These are phyloP conservation scores for Leersia perrieri DNA, from an alignment of 176 grass and related monocot genomes.

Conservation along the genomic window DNA sequence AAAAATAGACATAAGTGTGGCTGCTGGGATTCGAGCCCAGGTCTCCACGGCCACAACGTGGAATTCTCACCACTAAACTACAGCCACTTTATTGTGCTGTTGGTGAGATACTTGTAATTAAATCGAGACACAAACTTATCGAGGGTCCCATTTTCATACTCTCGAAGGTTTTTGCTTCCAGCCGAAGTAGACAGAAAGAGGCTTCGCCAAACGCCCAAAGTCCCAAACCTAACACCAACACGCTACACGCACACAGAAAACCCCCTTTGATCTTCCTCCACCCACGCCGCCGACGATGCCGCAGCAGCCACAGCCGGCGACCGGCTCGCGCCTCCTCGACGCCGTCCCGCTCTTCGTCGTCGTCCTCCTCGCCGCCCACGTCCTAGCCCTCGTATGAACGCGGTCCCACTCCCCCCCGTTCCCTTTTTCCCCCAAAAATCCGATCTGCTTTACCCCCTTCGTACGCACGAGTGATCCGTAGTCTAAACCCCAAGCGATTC, in stretches of 20 bases:
- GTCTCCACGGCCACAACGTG: slow-evolving; percentile 95
- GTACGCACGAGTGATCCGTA: too few species aligned
- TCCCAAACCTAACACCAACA: not conserved
- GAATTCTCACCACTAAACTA: slow-evolving; percentile 99
- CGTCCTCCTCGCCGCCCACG: slow-evolving; percentile 39
- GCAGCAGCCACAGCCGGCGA: not conserved
- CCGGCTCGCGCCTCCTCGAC: slow-evolving; percentile 24
- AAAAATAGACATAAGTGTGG: slow-evolving; percentile 49
- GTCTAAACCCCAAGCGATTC: not conserved
- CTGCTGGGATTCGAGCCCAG: slow-evolving; percentile 96
- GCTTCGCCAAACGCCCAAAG: too few species aligned
- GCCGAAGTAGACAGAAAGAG: not conserved
- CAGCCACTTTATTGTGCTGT: slow-evolving; percentile 19
- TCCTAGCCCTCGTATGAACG: slow-evolving; percentile 45
- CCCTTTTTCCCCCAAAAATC: not conserved
- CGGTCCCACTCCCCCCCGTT: not conserved
- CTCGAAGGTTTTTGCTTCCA: not conserved
- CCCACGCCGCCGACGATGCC: slow-evolving; percentile 16
- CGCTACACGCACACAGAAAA: not conserved
- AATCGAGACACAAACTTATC: too few species aligned
- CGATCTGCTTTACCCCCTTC: not conserved
- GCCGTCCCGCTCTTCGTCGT: slow-evolving; percentile 41
- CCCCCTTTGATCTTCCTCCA: not conserved
- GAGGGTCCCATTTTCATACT: too few species aligned
- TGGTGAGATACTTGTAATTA: rapidly evolving